phyloP scores from a whole-genome alignment of 257 asterid genomes.

The Perilla frutescens region DNA sequence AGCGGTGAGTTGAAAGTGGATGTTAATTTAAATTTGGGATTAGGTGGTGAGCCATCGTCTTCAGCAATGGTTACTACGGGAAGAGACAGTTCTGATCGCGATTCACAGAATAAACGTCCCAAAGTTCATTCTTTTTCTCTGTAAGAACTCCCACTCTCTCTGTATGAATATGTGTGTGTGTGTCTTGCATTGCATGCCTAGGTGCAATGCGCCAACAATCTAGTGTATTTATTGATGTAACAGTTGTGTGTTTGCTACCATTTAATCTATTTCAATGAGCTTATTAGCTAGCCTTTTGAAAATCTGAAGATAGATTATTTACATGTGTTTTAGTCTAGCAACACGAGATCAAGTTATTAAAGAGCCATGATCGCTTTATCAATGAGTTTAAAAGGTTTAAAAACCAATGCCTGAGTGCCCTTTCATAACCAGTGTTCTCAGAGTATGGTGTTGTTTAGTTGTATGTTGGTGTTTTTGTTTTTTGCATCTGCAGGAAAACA shows the following conservation, averaged over 20 bases:
- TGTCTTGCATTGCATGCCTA: background rate
- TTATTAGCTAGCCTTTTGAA: background rate
- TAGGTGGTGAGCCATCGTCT: conserved; percentile 74
- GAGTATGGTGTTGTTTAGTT: background rate
- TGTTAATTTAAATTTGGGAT: conserved; percentile 71
- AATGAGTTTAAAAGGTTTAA: background rate
- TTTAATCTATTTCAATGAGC: background rate
- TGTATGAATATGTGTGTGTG: background rate
- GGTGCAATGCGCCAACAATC: background rate
- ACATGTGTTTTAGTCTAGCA: background rate
- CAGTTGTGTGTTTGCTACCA: background rate
- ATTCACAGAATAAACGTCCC: conserved; percentile 74
- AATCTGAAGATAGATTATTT: background rate
- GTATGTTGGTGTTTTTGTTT: background rate
- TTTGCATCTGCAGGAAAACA: conserved; percentile 4
- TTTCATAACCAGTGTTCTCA: background rate
- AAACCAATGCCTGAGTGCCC: background rate
- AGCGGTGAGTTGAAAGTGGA: conserved; percentile 47
- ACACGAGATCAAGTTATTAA: background rate
- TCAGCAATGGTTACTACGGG: conserved; percentile 45
- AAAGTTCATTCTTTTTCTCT: conserved; percentile 76
- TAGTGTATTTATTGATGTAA: background rate
- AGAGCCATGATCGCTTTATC: background rate
- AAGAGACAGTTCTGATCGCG: conserved; percentile 53
- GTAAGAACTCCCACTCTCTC: conserved; percentile 52